phyloP scores from a whole-genome alignment of 495 filamentous ascomycete genomes.

The Friedmanniomyces endolithicus region DNA sequence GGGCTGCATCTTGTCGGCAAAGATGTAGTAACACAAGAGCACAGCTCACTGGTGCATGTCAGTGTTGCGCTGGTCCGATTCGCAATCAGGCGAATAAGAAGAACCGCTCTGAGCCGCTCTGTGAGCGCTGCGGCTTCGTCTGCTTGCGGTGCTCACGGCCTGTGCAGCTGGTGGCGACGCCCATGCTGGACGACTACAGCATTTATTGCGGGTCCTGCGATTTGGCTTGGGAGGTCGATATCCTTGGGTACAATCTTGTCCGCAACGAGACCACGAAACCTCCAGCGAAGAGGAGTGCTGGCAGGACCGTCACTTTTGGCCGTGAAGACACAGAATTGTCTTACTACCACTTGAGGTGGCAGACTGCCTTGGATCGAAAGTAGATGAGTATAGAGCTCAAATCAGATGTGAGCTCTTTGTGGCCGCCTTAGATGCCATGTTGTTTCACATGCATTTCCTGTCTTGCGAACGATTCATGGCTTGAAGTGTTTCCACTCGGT shows the following conservation, averaged over 20 bases:
- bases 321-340: background rate
- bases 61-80: conserved; percentile 8
- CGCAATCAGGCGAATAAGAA: background rate
- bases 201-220: conserved; percentile 9
- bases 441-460: too few relatives aligned
- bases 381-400: too few relatives aligned
- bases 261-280: background rate
- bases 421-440: too few relatives aligned
- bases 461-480: too few relatives aligned
- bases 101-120: background rate
- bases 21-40: background rate
- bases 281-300: background rate
- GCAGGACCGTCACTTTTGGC: background rate
- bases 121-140: conserved; percentile 17
- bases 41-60: conserved; percentile 2
- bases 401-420: too few relatives aligned
- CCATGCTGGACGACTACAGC: background rate
- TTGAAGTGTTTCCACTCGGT: too few relatives aligned
- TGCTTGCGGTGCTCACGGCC: conserved; percentile 17
- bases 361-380: background rate
- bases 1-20: background rate
- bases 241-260: conserved; percentile 18
- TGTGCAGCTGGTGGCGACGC: background rate
- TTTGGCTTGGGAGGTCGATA: conserved; percentile 9
- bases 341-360: conserved; percentile 5